Conservation (phyloP, 495 filamentous ascomycete species). For the Rostrohypoxylon terebratum region DNA sequence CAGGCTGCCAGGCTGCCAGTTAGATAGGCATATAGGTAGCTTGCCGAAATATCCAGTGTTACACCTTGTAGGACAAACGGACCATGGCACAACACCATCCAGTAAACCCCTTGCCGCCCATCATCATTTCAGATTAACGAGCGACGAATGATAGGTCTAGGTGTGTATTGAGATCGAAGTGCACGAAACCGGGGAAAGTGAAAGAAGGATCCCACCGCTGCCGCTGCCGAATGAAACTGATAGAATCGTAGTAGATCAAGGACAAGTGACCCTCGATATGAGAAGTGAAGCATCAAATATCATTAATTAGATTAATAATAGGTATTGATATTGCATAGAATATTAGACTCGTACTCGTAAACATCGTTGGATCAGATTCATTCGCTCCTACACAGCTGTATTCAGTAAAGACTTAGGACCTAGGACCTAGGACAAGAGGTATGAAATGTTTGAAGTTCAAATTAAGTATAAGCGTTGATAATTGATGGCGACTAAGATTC, state of each 20-base stretch:
- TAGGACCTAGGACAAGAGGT: not conserved
- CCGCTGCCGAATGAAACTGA: not conserved
- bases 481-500: not conserved
- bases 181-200: not conserved
- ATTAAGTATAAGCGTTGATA: not conserved
- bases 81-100: constrained; percentile 33
- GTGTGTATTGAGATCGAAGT: constrained; percentile 22
- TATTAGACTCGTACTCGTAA: not conserved
- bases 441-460: constrained; percentile 3
- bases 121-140: constrained; percentile 21
- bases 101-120: constrained; percentile 18
- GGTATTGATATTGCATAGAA: not conserved
- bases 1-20: no score
- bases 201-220: not conserved
- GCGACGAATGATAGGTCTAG: constrained; percentile 23
- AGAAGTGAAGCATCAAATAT: not conserved
- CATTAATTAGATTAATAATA: not conserved
- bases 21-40: not conserved
- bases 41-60: constrained; percentile 7
- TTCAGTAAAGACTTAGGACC: no score
- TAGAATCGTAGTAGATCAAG: constrained; percentile 2
- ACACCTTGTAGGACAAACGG: constrained; percentile 27
- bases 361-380: not conserved
- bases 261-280: not conserved
- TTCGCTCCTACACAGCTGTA: not conserved